phyloP scores from a whole-genome alignment of 768 basidiomycete genomes.

The Amanita thiersii region DNA sequence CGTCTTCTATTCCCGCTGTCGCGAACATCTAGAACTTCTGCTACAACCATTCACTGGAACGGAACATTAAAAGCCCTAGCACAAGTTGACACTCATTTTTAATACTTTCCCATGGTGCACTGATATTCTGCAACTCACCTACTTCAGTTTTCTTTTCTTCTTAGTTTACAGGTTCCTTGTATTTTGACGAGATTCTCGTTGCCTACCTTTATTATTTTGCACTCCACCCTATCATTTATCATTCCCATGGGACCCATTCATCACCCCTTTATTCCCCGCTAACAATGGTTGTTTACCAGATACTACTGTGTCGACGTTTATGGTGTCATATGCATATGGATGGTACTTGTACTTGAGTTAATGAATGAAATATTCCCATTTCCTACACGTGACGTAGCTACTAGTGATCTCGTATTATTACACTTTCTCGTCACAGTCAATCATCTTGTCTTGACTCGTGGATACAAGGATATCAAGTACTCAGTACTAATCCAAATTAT shows the following conservation, averaged over 20 bases:
- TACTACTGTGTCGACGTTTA: not conserved
- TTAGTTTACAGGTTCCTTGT: too few species aligned
- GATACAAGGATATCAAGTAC: too few species aligned
- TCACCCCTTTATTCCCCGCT: constrained; percentile 7
- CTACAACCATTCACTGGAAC: constrained; percentile 2
- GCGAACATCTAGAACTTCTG: constrained; percentile 7
- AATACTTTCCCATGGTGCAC: constrained; percentile 1
- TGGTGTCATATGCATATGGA: not conserved
- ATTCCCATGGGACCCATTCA: constrained; percentile 8
- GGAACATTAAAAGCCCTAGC: not conserved
- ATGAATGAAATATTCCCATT: too few species aligned
- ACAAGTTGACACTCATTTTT: not conserved
- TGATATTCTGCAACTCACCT: constrained; percentile 7
- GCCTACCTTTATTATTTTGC: constrained; percentile 3
- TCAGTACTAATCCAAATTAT: too few species aligned
- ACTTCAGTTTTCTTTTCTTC: constrained; percentile 9
- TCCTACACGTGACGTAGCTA: not conserved
- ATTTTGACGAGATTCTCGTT: too few species aligned
- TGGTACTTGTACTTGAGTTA: not conserved
- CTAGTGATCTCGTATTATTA: too few species aligned
- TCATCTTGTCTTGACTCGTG: too few species aligned
- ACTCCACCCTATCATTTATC: not conserved
- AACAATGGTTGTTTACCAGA: constrained; percentile 2
- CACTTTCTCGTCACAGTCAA: too few species aligned
- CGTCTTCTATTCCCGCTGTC: constrained; percentile 2